Percentiles rank a stretch among this genome's conserved stretches.
Conservation (phyloP, 352 stramenopile genomes). For the Phytopythium mirpurense region DNA sequence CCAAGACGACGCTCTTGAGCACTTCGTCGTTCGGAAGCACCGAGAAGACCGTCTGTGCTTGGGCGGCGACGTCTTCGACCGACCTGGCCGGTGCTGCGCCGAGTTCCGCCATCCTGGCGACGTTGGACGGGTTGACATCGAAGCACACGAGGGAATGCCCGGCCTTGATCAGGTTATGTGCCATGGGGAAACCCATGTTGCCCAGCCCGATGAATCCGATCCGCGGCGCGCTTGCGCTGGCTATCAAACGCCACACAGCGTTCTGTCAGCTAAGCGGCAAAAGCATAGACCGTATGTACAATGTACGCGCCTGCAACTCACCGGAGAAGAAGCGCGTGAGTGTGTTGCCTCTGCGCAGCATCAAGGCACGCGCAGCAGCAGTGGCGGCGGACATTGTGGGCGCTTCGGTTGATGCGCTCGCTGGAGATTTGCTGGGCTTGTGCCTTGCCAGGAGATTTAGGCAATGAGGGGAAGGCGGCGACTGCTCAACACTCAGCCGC, state of each 20-base stretch:
- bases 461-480: background rate
- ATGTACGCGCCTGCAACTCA: background rate
- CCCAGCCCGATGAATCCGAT: constrained; percentile 90
- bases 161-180: constrained; percentile 78
- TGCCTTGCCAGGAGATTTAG: background rate
- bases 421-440: background rate
- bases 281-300: background rate
- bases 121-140: constrained; percentile 33
- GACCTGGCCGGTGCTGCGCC: constrained; percentile 29
- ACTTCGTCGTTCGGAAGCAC: constrained; percentile 69
- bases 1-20: constrained; percentile 33
- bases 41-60: constrained; percentile 42
- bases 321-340: constrained; percentile 1
- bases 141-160: constrained; percentile 58
- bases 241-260: background rate
- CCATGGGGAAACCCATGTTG: constrained; percentile 92
- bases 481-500: background rate
- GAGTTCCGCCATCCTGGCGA: constrained; percentile 20
- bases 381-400: background rate
- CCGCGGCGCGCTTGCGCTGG: constrained; percentile 1
- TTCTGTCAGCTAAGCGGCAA: background rate
- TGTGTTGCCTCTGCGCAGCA: background rate
- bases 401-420: background rate
- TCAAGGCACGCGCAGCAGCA: background rate
- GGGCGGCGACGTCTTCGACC: constrained; percentile 33